Evolutionary conservation across 768 basidiomycete genomes (phyloP).

Genomic region (Lyophyllum shimeji): DNA sequence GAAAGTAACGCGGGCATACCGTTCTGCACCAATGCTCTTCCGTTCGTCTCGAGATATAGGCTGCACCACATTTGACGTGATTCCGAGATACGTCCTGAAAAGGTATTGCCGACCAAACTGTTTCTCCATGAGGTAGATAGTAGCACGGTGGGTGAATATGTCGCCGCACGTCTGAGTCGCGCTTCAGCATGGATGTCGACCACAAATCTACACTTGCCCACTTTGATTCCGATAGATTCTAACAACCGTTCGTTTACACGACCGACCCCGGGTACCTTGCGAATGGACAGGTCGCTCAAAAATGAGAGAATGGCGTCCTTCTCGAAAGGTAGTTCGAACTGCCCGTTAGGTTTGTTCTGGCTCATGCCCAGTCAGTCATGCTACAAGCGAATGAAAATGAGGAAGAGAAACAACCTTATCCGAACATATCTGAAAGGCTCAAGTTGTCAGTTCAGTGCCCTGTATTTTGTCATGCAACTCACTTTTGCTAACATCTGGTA

Average conservation of each 20-base stretch:
- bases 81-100: constrained; percentile 79
- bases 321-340: constrained; percentile 75
- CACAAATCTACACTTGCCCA: constrained; percentile 22
- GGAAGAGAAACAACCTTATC: constrained; percentile 59
- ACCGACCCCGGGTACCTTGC: constrained; percentile 88
- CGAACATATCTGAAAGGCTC: constrained; percentile 72
- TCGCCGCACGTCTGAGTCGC: constrained; percentile 80
- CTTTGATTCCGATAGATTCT: constrained; percentile 86
- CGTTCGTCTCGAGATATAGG: constrained; percentile 77
- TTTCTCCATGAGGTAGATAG: constrained; percentile 81
- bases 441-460: background rate
- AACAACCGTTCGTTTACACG: constrained; percentile 86
- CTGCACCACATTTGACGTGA: constrained; percentile 80
- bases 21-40: constrained; percentile 92
- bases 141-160: constrained; percentile 73
- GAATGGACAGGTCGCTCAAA: constrained; percentile 80
- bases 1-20: constrained; percentile 38
- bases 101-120: constrained; percentile 79
- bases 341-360: constrained; percentile 94
- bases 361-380: background rate
- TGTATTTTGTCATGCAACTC: constrained; percentile 14
- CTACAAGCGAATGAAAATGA: background rate
- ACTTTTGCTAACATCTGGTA: constrained; percentile 90
- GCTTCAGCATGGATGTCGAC: background rate
- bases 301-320: constrained; percentile 64